Evolutionary conservation across 192 early-diverging fungal species (phyloP).

Genomic region (Chytriomyces sp.): DNA sequence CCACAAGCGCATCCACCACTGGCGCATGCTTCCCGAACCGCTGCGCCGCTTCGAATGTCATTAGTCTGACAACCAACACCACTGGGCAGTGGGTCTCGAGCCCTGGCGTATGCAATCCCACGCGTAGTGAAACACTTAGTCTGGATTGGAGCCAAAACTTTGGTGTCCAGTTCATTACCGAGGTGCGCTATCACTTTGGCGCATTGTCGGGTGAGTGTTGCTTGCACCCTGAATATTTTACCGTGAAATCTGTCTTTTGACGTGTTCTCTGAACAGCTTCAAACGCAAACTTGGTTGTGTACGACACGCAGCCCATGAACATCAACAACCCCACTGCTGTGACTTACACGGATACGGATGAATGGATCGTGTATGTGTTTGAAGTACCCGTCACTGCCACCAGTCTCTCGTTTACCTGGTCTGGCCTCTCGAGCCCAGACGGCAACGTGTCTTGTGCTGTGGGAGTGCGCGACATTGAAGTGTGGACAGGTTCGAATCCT

Average conservation of each 20-base stretch:
- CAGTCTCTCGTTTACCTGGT: not conserved
- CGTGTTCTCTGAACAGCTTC: not conserved
- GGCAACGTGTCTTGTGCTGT: constrained; percentile 10
- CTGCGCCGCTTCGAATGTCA: constrained; percentile 11
- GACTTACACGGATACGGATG: constrained; percentile 15
- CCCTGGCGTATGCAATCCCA: not conserved
- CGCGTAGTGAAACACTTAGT: constrained; percentile 3
- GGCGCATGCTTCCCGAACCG: constrained; percentile 14
- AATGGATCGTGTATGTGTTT: constrained; percentile 31
- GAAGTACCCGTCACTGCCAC: constrained; percentile 29
- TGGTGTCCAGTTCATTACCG: constrained; percentile 26
- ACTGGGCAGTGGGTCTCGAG: not conserved
- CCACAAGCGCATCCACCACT: not conserved
- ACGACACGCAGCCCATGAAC: constrained; percentile 32
- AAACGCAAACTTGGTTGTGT: constrained; percentile 20
- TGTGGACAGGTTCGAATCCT: constrained; percentile 19
- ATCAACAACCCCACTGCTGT: constrained; percentile 29
- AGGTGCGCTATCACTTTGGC: constrained; percentile 23
- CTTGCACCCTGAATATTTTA: not conserved
- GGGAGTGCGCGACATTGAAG: constrained; percentile 7
- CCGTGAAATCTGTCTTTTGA: not conserved
- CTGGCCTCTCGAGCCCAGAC: constrained; percentile 6
- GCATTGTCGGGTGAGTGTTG: not conserved
- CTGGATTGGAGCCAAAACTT: constrained; percentile 24
- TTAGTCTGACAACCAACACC: constrained; percentile 6